A percentile compares a stretch with the other conserved stretches of the same genome.
These are phyloP conservation scores for Pythium guiyangense DNA, from an alignment of 352 stramenopile genomes.

Conservation along the genomic window DNA sequence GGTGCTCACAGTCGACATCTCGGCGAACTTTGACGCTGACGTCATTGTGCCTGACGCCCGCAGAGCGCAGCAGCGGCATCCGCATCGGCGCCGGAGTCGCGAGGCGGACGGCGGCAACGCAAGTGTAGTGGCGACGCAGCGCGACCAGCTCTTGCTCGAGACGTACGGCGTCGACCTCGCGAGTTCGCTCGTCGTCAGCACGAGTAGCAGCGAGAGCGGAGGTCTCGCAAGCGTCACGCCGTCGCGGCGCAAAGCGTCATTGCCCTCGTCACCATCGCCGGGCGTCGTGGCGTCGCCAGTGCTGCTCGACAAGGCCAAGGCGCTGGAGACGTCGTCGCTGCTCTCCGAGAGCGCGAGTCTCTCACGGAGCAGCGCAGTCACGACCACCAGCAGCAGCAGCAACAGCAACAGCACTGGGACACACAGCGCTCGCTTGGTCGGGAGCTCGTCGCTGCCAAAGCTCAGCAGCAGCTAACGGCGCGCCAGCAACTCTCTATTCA, in stretches of 20 bases:
- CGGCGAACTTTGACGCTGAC: slow-evolving; percentile 36
- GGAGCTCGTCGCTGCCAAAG: slow-evolving; percentile 12
- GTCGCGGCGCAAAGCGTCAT: too few species aligned
- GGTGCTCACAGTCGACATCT: slow-evolving; percentile 45
- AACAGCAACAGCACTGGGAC: neutral
- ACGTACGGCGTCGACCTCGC: slow-evolving; percentile 71
- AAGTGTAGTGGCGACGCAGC: slow-evolving; percentile 12
- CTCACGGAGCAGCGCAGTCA: neutral
- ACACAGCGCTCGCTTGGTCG: slow-evolving; percentile 1
- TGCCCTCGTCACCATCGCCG: too few species aligned
- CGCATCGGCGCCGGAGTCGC: slow-evolving; percentile 8
- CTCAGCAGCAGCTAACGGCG: neutral
- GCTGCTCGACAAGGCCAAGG: slow-evolving; percentile 8
- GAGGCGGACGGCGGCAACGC: slow-evolving; percentile 13
- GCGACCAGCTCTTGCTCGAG: slow-evolving; percentile 34
- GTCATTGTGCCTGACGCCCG: slow-evolving; percentile 25
- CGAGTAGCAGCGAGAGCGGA: slow-evolving; percentile 7
- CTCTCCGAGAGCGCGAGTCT: too few species aligned
- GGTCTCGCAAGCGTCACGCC: neutral
- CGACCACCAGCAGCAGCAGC: neutral
- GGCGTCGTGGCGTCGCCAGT: too few species aligned
- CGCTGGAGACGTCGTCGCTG: neutral
- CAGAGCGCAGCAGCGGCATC: too few species aligned
- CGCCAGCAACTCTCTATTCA: neutral
- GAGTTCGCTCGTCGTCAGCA: slow-evolving; percentile 21